phyloP scores from a whole-genome alignment of 2,329 filamentous ascomycete genomes.

The Verticillium nubilum region DNA sequence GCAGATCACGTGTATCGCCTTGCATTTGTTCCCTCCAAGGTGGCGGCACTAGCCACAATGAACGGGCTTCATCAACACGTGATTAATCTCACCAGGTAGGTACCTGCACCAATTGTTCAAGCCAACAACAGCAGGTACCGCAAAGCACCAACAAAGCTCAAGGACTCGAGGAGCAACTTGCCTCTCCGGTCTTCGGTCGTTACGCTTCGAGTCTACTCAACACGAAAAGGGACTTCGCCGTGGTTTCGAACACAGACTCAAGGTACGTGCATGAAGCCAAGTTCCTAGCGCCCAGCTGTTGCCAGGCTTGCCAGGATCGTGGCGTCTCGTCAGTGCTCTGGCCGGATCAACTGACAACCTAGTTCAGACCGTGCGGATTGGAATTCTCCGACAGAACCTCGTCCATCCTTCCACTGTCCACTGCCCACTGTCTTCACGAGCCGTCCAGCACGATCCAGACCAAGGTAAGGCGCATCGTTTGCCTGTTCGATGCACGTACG shows the following conservation, averaged over 20 bases:
- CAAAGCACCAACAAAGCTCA: no score
- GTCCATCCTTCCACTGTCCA: constrained; percentile 7
- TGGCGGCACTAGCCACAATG: no score
- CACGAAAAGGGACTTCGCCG: no score
- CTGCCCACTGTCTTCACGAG: neutral
- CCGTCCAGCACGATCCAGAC: neutral
- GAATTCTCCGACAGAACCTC: constrained; percentile 17
- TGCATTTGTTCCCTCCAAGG: no score
- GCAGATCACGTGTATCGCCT: neutral
- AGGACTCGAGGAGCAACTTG: no score
- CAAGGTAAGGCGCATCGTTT: neutral
- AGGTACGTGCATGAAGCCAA: neutral
- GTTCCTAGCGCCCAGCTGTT: neutral
- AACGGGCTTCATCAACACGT: no score
- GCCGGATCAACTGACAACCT: constrained; percentile 15
- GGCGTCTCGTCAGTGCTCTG: no score
- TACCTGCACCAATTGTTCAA: no score
- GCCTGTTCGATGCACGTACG: neutral
- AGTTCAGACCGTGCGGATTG: constrained; percentile 18
- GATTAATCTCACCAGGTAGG: no score
- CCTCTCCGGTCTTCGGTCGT: no score
- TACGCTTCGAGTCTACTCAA: no score
- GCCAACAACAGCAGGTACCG: no score
- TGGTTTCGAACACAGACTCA: neutral
- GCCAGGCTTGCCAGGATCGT: neutral